Percentiles rank a stretch among this genome's conserved stretches.
Conservation (phyloP, 345 rosid species). For the Raphanus sativus region DNA sequence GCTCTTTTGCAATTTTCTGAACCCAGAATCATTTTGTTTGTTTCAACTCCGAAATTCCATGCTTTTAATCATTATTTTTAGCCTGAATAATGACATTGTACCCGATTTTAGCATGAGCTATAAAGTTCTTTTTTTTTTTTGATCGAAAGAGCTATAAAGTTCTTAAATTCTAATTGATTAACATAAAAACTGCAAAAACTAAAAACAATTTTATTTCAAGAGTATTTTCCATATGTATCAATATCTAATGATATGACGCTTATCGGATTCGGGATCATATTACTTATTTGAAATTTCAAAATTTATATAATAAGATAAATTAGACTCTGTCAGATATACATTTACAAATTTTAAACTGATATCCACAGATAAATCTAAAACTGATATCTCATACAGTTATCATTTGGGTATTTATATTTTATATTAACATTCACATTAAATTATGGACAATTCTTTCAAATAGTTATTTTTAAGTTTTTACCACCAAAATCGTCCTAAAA, state of each 20-base stretch:
- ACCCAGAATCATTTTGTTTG: conserved; percentile 36
- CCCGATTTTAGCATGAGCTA: conserved; percentile 16
- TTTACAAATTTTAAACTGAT: neutral
- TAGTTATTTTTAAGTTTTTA: too few relatives aligned
- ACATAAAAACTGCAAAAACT: neutral
- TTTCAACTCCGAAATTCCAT: conserved; percentile 29
- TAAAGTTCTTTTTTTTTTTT: neutral
- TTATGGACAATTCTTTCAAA: neutral
- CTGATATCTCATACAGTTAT: neutral
- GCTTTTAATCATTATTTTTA: conserved; percentile 34
- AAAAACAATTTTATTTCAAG: neutral
- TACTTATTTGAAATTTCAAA: neutral
- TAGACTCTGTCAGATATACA: neutral
- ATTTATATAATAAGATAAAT: neutral
- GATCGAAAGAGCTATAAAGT: neutral
- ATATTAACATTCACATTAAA: neutral
- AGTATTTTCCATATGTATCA: neutral
- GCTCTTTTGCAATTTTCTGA: conserved; percentile 29
- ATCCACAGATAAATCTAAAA: neutral
- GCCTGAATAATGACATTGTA: conserved; percentile 35
- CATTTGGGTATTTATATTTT: neutral
- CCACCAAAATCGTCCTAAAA: too few relatives aligned
- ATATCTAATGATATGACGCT: neutral
- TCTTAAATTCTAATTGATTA: neutral
- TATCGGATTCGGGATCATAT: neutral